These are phyloP conservation scores for Rhizopus arrhizus DNA, from an alignment of 371 early-diverging fungal species.

Conservation along the genomic window DNA sequence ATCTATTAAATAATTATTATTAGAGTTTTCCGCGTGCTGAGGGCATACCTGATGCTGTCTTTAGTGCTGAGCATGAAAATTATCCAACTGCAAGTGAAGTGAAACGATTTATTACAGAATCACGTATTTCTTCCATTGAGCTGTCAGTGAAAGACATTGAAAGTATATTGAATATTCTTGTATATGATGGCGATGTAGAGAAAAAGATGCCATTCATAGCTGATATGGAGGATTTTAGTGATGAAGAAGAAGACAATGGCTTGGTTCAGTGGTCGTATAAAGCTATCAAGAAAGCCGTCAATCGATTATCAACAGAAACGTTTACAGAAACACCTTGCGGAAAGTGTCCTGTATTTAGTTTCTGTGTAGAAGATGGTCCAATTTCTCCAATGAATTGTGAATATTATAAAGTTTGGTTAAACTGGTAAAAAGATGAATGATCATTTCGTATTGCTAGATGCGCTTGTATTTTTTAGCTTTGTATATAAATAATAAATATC, in stretches of 20 bases:
- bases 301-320: conserved; percentile 52
- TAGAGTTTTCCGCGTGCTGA: conserved; percentile 71
- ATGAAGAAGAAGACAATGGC: conserved; percentile 55
- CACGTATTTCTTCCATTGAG: conserved; percentile 73
- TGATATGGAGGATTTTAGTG: conserved; percentile 57
- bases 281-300: conserved; percentile 57
- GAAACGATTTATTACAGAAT: conserved; percentile 69
- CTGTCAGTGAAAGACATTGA: conserved; percentile 78
- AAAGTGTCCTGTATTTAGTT: conserved; percentile 72
- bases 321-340: conserved; percentile 86
- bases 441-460: too few relatives aligned
- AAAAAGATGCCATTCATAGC: conserved; percentile 57
- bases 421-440: conserved; percentile 29
- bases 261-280: conserved; percentile 74
- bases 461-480: too few relatives aligned
- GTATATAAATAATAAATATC: too few relatives aligned
- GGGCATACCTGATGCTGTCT: conserved; percentile 54
- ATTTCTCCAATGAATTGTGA: conserved; percentile 77
- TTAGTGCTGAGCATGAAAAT: conserved; percentile 54
- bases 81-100: conserved; percentile 78
- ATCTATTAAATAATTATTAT: neutral
- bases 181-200: conserved; percentile 89
- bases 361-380: conserved; percentile 74
- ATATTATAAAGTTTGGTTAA: conserved; percentile 80
- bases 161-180: conserved; percentile 81